Conservation (phyloP, 345 rosid species). For the Euphorbia tirucalli region DNA sequence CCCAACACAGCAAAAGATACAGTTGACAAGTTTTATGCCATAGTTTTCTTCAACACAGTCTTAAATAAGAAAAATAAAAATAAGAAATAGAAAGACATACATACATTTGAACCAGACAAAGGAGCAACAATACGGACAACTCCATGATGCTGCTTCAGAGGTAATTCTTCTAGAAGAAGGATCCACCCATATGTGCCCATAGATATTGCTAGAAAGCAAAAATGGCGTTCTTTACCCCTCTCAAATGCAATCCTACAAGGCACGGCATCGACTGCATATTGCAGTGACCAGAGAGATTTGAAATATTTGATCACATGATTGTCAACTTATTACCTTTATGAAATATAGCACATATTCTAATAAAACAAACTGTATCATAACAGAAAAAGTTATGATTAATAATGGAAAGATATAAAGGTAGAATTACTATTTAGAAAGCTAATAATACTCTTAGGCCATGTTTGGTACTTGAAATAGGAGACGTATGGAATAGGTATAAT, state of each 20-base stretch:
- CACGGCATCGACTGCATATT: slow-evolving; percentile 76
- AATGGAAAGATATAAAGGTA: background rate
- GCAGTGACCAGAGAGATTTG: slow-evolving; percentile 26
- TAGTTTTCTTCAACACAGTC: background rate
- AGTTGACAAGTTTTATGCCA: background rate
- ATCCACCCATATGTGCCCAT: slow-evolving; percentile 81
- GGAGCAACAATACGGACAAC: slow-evolving; percentile 79
- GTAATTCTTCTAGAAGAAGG: slow-evolving; percentile 72
- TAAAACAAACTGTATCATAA: background rate
- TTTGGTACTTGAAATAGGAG: background rate
- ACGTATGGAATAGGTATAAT: too few relatives aligned
- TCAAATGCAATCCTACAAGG: slow-evolving; percentile 94
- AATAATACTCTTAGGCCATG: background rate
- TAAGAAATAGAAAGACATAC: slow-evolving; percentile 19
- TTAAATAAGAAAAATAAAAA: slow-evolving; percentile 7
- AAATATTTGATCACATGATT: slow-evolving; percentile 12
- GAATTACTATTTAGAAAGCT: background rate
- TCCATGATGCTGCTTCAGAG: slow-evolving; percentile 58
- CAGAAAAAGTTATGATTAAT: too few relatives aligned
- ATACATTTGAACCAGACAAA: slow-evolving; percentile 80
- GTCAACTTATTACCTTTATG: background rate
- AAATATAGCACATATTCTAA: background rate
- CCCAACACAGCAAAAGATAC: background rate
- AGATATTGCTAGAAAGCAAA: slow-evolving; percentile 66
- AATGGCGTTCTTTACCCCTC: slow-evolving; percentile 85